Evolutionary conservation across 495 filamentous ascomycete species (phyloP).

Genomic region (Lasiosphaeria miniovina): DNA sequence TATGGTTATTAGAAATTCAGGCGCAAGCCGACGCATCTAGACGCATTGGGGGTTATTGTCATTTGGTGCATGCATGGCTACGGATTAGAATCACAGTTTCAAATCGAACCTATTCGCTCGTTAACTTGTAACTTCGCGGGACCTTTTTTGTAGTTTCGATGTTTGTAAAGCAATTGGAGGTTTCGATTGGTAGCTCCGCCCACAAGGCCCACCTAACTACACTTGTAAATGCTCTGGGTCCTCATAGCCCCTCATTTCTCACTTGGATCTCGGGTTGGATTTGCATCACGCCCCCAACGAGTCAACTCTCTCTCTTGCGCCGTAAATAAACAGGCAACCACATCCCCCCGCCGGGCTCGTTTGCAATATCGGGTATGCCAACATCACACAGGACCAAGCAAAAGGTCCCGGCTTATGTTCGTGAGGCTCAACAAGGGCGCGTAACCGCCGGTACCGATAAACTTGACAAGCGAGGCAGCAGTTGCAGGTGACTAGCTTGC

Average conservation of each 20-base stretch:
- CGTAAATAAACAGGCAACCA: not conserved
- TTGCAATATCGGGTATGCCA: no score
- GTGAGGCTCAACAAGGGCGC: no score
- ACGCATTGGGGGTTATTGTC: not conserved
- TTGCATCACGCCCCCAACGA: not conserved
- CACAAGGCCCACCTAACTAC: no score
- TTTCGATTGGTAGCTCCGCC: not conserved
- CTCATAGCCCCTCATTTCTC: not conserved
- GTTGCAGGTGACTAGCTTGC: no score
- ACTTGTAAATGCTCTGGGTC: no score
- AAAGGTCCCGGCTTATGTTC: no score
- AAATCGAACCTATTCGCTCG: not conserved
- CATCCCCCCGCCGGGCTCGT: not conserved
- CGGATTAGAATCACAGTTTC: not conserved
- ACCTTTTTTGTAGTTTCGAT: not conserved
- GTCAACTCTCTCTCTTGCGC: not conserved
- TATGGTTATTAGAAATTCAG: not conserved
- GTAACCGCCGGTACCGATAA: no score
- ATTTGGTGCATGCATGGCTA: conserved; percentile 2
- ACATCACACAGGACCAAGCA: no score
- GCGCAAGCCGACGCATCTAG: not conserved
- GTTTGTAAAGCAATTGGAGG: not conserved
- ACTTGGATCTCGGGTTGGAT: not conserved
- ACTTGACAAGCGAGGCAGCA: no score
- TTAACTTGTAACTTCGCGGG: not conserved